Conservation (phyloP, 2,329 filamentous ascomycete genomes). For the Lojkania enalia region DNA sequence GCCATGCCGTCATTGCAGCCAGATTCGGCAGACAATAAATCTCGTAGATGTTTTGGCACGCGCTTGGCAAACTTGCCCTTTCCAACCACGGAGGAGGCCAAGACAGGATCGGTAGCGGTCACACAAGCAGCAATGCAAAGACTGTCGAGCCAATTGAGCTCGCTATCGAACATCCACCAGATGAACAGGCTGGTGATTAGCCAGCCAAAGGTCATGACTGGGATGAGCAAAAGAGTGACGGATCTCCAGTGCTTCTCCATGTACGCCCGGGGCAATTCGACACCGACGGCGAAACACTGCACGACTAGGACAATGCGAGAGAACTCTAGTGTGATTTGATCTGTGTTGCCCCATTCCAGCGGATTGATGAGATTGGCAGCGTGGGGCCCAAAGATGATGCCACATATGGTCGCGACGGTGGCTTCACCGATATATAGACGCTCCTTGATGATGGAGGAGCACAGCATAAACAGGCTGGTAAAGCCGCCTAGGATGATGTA, state of each 20-base stretch:
- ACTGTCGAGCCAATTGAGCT: slow-evolving; percentile 85
- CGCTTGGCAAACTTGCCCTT: slow-evolving; percentile 99
- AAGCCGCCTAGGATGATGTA: slow-evolving; percentile 98
- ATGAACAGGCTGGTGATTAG: slow-evolving; percentile 89
- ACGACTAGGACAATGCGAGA: slow-evolving; percentile 87
- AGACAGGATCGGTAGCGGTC: slow-evolving; percentile 93
- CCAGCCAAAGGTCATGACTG: slow-evolving; percentile 98
- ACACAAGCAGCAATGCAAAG: slow-evolving; percentile 88
- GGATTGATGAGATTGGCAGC: slow-evolving; percentile 79
- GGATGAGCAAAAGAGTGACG: slow-evolving; percentile 82
- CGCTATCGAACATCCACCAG: slow-evolving; percentile 79
- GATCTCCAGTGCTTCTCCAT: slow-evolving; percentile 99
- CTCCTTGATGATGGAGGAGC: slow-evolving; percentile 97
- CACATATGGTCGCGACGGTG: slow-evolving; percentile 85
- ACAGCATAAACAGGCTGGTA: slow-evolving; percentile 97
- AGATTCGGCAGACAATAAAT: slow-evolving; percentile 92
- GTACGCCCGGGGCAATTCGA: slow-evolving; percentile 89
- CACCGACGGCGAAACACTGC: slow-evolving; percentile 88
- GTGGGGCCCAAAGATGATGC: slow-evolving; percentile 86
- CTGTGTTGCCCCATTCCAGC: slow-evolving; percentile 76
- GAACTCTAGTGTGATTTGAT: slow-evolving; percentile 87
- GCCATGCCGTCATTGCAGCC: slow-evolving; percentile 99
- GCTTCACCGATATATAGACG: slow-evolving; percentile 98
- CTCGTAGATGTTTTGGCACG: slow-evolving; percentile 95
- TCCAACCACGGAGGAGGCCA: slow-evolving; percentile 96